Percentiles rank a stretch among this genome's conserved stretches.
These are phyloP conservation scores for Chytriomyces hyalinus DNA, from an alignment of 192 early-diverging fungal species.

Conservation along the genomic window DNA sequence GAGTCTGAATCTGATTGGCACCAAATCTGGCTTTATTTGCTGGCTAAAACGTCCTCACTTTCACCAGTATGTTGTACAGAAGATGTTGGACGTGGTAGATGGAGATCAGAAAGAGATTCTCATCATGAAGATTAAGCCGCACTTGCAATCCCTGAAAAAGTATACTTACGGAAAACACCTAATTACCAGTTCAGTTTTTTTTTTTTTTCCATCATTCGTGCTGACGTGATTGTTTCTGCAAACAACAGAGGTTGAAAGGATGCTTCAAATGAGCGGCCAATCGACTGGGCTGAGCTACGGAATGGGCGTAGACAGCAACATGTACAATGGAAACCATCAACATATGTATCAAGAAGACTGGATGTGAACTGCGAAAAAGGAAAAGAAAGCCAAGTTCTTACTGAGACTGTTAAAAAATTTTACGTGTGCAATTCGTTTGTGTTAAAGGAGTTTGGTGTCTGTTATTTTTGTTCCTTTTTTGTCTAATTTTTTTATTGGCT, in stretches of 20 bases:
- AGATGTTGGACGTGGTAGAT: slow-evolving; percentile 98
- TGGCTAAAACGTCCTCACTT: not conserved
- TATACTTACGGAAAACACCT: slow-evolving; percentile 98
- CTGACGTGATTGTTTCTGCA: not conserved
- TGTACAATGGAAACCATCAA: slow-evolving; percentile 25
- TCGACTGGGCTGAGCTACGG: slow-evolving; percentile 22
- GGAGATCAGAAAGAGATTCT: slow-evolving; percentile 86
- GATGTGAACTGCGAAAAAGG: not conserved
- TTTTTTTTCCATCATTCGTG: not conserved
- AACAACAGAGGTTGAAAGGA: slow-evolving; percentile 32
- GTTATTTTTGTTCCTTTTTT: no score
- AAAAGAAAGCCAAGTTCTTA: no score
- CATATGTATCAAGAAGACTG: slow-evolving; percentile 25
- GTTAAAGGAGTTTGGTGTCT: no score
- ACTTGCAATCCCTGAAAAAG: slow-evolving; percentile 90
- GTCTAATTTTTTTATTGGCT: no score
- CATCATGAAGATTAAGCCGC: slow-evolving; percentile 90
- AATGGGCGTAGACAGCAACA: slow-evolving; percentile 11
- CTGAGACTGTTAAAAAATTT: no score
- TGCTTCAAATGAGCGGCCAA: slow-evolving; percentile 37
- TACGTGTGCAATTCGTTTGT: no score
- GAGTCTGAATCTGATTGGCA: not conserved
- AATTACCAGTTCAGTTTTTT: slow-evolving; percentile 66
- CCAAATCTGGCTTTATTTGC: not conserved
- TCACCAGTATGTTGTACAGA: slow-evolving; percentile 90